phyloP scores from a whole-genome alignment of 2,329 filamentous ascomycete species.

The Nigrograna mackinnonii region DNA sequence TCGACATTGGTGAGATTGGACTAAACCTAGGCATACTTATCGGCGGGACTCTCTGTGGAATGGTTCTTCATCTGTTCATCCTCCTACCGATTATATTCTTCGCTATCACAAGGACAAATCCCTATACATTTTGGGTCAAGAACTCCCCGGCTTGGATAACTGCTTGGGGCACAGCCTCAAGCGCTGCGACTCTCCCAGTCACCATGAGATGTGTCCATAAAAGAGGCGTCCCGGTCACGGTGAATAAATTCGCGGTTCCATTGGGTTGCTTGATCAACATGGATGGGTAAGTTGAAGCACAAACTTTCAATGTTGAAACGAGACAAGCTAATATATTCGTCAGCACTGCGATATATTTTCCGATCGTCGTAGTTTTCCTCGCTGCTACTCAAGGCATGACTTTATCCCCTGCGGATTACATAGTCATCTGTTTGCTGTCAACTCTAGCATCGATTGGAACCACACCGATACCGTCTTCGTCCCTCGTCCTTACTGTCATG shows the following conservation, averaged over 20 bases:
- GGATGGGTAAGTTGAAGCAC: slow-evolving; percentile 46
- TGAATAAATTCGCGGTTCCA: slow-evolving; percentile 53
- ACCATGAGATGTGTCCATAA: slow-evolving; percentile 49
- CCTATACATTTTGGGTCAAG: slow-evolving; percentile 53
- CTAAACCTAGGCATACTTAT: slow-evolving; percentile 56
- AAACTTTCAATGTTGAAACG: slow-evolving; percentile 7
- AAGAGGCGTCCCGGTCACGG: slow-evolving; percentile 46
- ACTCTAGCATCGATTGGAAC: slow-evolving; percentile 58
- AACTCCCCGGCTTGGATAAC: slow-evolving; percentile 58
- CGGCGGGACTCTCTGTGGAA: slow-evolving; percentile 50
- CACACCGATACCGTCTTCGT: slow-evolving; percentile 57
- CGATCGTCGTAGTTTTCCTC: slow-evolving; percentile 57
- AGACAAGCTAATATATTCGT: slow-evolving; percentile 18
- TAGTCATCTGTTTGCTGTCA: slow-evolving; percentile 53
- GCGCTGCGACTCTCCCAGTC: slow-evolving; percentile 56
- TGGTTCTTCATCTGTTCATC: slow-evolving; percentile 53
- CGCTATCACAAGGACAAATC: slow-evolving; percentile 46
- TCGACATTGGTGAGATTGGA: slow-evolving; percentile 53
- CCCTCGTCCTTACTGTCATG: slow-evolving; percentile 57
- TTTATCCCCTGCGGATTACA: slow-evolving; percentile 51
- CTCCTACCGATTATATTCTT: slow-evolving; percentile 46
- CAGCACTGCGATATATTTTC: slow-evolving; percentile 60
- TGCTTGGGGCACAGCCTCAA: slow-evolving; percentile 59
- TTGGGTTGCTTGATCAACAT: slow-evolving; percentile 57
- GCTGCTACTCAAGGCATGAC: slow-evolving; percentile 54